Percentiles rank a stretch among this genome's conserved stretches.
Conservation (phyloP, 2,329 filamentous ascomycete genomes). For the Escovopsis sp. region DNA sequence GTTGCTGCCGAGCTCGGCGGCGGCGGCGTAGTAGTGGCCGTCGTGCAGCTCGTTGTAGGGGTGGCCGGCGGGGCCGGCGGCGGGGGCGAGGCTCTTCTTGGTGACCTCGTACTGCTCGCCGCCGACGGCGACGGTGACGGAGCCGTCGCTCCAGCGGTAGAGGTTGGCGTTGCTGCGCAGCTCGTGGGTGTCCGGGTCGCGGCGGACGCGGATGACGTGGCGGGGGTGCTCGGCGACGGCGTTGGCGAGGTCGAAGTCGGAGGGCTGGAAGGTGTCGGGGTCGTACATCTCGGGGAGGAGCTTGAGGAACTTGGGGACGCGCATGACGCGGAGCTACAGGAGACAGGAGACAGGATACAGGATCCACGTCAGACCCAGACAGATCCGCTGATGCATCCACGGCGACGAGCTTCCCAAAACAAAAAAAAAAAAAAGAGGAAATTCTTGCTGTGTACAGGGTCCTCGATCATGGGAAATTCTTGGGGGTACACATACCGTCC, state of each 20-base stretch:
- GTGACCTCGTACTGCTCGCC: slow-evolving; percentile 62
- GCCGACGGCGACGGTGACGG: slow-evolving; percentile 58
- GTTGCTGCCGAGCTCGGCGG: slow-evolving; percentile 52
- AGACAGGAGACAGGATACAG: too few species aligned
- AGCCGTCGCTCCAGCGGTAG: slow-evolving; percentile 67
- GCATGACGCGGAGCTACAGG: slow-evolving; percentile 58
- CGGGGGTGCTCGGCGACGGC: slow-evolving; percentile 39
- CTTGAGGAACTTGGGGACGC: slow-evolving; percentile 57
- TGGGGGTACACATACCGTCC: slow-evolving; percentile 44
- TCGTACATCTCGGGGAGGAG: slow-evolving; percentile 54
- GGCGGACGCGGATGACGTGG: slow-evolving; percentile 54
- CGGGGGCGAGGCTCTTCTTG: slow-evolving; percentile 53
- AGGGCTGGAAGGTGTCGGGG: slow-evolving; percentile 48
- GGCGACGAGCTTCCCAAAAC: too few species aligned
- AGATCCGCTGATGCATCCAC: too few species aligned
- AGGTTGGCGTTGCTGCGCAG: slow-evolving; percentile 63
- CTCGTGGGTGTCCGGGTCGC: slow-evolving; percentile 46
- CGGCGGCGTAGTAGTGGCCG: slow-evolving; percentile 60
- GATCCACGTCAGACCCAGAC: too few species aligned
- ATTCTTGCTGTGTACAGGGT: too few species aligned
- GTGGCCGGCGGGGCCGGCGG: slow-evolving; percentile 28
- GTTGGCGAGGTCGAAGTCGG: slow-evolving; percentile 37
- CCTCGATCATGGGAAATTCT: too few species aligned
- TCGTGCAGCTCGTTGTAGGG: slow-evolving; percentile 53
- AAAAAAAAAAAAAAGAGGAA: too few species aligned